Evolutionary conservation across 768 basidiomycete species (phyloP), one percentile per base, ranked within the genome.

Genomic region (Macrolepiota fuliginosa): DNA sequence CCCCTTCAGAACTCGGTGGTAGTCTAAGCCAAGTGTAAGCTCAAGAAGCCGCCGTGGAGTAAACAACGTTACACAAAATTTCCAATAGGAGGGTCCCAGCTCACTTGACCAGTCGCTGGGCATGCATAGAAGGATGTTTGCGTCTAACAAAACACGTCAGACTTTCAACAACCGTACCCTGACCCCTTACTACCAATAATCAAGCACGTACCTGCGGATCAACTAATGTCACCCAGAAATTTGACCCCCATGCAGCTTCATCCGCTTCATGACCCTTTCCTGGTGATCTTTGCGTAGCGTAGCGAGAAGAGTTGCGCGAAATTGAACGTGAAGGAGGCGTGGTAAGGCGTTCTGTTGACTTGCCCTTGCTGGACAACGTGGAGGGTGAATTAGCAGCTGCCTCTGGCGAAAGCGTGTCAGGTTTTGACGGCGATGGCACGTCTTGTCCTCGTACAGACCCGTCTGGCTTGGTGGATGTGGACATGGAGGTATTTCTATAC

Each of bases 201-300:
- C 60, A 47, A 56, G 42, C 63, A 81, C 82, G 66, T 71, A 91
- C 94, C 82, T 91, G 86, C 27, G 95, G 95, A 80, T 97, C 94
- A 52, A 90, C 83, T 56, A 96, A 80, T 5, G 95, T 96, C 6
- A 96, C 92, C 95, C 95, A 97, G 71, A 97, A 96, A 72, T 94
- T 89, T 27, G 90, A 85, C 4, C 92, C 93, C 93, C 93, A 95
- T 29, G 82, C 82, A 63, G 83, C 74, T 65, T 81, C 83, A 58
- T 81, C 77, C 51, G 69, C 73, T 56, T 80, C 77, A 46, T 73
- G 71, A 29, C 57, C 67, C 36, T 66, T 62, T 61, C 58, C 58
- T 37, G 71, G 69, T 4, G 69, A 66, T 56, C 62, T 71, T 52
- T 70, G 57, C 51, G 69, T 66, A 15, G 74, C 68, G 51, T 72